Conservation (phyloP, 2,329 filamentous ascomycete genomes). For the Cladosporium cucumerinum region DNA sequence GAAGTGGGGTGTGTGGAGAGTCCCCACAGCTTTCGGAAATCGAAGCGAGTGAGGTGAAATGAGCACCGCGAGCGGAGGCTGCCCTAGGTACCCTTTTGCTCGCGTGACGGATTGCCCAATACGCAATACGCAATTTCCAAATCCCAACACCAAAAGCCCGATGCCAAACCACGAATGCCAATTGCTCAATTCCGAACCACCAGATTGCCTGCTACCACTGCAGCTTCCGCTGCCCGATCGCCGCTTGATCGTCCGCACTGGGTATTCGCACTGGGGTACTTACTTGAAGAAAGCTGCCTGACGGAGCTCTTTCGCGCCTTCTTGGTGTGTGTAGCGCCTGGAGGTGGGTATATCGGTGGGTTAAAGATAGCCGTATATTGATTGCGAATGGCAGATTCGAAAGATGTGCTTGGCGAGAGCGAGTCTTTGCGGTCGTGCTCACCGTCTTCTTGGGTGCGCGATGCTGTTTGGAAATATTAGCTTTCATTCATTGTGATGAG, state of each 20-base stretch:
- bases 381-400: background rate
- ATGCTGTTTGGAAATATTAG: background rate
- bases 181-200: background rate
- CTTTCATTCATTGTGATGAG: background rate
- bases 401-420: background rate
- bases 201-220: background rate
- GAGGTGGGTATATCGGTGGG: background rate
- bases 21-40: background rate
- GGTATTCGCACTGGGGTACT: background rate
- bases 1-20: background rate
- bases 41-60: background rate
- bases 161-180: background rate
- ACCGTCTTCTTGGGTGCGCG: background rate
- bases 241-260: background rate
- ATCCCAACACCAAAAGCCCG: background rate
- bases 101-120: background rate
- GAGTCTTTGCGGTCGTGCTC: background rate
- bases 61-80: background rate
- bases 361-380: background rate
- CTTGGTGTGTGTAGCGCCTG: background rate
- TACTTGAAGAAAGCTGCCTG: background rate
- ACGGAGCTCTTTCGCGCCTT: background rate
- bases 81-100: background rate
- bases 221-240: background rate
- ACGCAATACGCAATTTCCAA: background rate